phyloP scores from a whole-genome alignment of 2,329 filamentous ascomycete genomes.

The Ceratocystis ficicola region DNA sequence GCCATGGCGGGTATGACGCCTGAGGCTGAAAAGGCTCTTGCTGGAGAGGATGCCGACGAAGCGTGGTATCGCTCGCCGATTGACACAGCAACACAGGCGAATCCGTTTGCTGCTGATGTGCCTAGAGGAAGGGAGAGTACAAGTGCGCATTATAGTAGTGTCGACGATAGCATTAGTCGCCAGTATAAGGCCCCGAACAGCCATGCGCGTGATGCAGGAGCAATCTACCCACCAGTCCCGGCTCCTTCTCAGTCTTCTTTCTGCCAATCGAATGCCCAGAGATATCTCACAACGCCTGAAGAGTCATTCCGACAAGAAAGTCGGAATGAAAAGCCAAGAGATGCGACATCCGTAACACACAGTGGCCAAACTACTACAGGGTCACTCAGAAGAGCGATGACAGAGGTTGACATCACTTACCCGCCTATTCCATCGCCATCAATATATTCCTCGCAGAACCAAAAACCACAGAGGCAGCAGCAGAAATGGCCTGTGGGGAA shows the following conservation, averaged over 20 bases:
- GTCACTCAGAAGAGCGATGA: slow-evolving; percentile 9
- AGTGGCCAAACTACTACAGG: background rate
- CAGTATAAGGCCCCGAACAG: background rate
- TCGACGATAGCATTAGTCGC: background rate
- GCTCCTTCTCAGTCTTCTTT: background rate
- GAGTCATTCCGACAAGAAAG: background rate
- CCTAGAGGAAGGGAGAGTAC: background rate
- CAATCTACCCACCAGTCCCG: slow-evolving; percentile 6
- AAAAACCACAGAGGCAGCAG: background rate
- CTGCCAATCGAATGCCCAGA: background rate
- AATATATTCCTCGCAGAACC: slow-evolving; percentile 17
- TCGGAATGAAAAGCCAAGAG: background rate
- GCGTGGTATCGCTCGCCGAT: slow-evolving; percentile 18
- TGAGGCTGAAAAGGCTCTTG: slow-evolving; percentile 3
- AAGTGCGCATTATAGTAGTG: background rate
- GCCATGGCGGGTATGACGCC: slow-evolving; percentile 17
- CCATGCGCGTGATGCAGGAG: background rate
- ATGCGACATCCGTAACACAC: background rate
- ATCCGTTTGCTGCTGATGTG: background rate
- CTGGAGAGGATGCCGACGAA: slow-evolving; percentile 13
- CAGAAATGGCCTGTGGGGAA: background rate
- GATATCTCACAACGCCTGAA: too few relatives aligned
- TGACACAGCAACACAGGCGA: background rate
- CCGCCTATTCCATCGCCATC: slow-evolving; percentile 20
- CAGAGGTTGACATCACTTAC: slow-evolving; percentile 14